Base-by-base conservation (phyloP, 83 land plant species). In the Picea mariana region DNA sequence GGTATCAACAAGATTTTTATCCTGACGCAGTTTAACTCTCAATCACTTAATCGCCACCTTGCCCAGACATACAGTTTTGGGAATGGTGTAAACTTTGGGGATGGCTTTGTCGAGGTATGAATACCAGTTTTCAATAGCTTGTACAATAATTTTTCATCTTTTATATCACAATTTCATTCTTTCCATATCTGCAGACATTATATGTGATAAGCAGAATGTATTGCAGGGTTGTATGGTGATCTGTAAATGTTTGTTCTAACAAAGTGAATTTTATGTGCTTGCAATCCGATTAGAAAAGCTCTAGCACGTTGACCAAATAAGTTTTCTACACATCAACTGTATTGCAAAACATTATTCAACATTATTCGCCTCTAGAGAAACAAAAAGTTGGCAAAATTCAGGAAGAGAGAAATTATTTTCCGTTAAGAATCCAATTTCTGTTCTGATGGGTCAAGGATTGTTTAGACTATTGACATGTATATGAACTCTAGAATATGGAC, bases 101-200 rank as follows among this genome's bases (percentile, higher is more conserved):
- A 88, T 80, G 89, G 89, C 12, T 88, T 88, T 80, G 89, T 88
- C 27, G 89, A 88, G 89, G 89, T 88, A 67, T 21, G 68, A 24
- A 9, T 76, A 52, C 27, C 26, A 76, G 23, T 76, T 52, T 24
- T 52, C 15, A 3, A 15, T 76, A 34, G 27, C 60, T 76, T 24
- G 26, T 52, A 20, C 2, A 15, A 69, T 18, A 13, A 38, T 31
- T 1, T 27, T 34, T 68, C 18, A 31, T 3, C 58, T 3, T 55
- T 21, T 24, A 55, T 24, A 76, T 31, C 18, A 76, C 24, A 23
- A 12, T 24, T 52, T 52, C 13, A 4, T 52, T 49, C 13, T 55
- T 3, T 55, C 16, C 16, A 55, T 55, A 16, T 12, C 59, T 13
- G 59, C 52, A 47, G 9, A 47, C 9, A 47, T 47, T 47, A 47